Conservation (phyloP, 2,329 filamentous ascomycete genomes). For the Cylindrodendrum hubeiense region DNA sequence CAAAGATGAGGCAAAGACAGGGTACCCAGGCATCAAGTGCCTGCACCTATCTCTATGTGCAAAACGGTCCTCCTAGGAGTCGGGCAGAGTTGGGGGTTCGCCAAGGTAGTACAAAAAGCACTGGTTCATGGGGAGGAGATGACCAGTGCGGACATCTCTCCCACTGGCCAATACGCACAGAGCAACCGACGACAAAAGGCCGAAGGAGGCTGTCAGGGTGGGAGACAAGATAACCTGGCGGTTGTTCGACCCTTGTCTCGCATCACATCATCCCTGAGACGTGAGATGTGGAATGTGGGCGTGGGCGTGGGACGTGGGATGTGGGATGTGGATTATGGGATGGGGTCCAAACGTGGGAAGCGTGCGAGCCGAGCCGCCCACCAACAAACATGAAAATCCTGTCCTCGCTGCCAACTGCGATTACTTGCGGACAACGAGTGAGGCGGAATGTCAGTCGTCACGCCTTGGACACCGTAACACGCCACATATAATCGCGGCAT, state of each 20-base stretch:
- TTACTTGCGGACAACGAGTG: neutral
- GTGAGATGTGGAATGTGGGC: neutral
- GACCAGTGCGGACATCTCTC: no score
- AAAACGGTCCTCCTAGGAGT: neutral
- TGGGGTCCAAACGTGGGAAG: neutral
- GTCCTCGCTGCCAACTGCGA: neutral
- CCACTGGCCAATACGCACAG: no score
- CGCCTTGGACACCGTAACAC: neutral
- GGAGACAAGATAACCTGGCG: neutral
- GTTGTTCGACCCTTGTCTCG: neutral
- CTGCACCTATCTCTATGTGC: neutral
- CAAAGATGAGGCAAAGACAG: neutral
- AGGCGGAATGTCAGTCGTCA: neutral
- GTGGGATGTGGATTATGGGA: neutral
- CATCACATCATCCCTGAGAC: neutral
- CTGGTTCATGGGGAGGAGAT: no score
- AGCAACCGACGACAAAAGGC: neutral
- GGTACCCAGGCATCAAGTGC: constrained; percentile 2
- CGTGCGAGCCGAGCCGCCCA: neutral
- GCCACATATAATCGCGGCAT: neutral
- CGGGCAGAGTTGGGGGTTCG: neutral
- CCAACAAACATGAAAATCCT: neutral
- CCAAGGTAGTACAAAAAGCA: neutral
- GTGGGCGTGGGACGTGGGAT: neutral
- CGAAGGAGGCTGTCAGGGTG: neutral